Percentiles rank a stretch among this genome's conserved stretches.
These are phyloP conservation scores for Volutella citrinella DNA, from an alignment of 2,329 filamentous ascomycete genomes.

Conservation along the genomic window DNA sequence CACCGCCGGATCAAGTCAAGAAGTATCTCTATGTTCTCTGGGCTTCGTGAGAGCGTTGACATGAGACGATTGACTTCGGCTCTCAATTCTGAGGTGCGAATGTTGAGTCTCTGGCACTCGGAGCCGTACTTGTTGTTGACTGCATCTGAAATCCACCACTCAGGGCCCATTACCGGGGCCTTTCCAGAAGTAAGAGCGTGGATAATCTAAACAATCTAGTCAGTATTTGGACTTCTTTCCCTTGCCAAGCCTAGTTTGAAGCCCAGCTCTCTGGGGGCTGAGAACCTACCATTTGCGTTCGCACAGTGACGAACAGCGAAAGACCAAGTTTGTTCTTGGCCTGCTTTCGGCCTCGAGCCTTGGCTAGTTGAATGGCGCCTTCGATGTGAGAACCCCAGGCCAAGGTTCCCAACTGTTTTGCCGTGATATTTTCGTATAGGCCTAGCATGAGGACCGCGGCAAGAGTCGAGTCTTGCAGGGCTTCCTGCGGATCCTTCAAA, in stretches of 20 bases:
- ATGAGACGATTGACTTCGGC: conserved; percentile 51
- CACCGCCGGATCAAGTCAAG: conserved; percentile 50
- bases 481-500: conserved; percentile 46
- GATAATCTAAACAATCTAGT: conserved; percentile 43
- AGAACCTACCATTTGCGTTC: conserved; percentile 56
- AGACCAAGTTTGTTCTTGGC: conserved; percentile 50
- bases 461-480: conserved; percentile 55
- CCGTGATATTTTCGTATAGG: conserved; percentile 59
- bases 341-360: conserved; percentile 54
- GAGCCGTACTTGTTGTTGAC: conserved; percentile 47
- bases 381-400: conserved; percentile 65
- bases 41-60: conserved; percentile 41
- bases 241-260: too few species aligned
- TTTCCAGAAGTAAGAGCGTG: conserved; percentile 54
- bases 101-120: conserved; percentile 49
- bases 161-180: conserved; percentile 49
- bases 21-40: conserved; percentile 49
- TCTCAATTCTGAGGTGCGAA: conserved; percentile 54
- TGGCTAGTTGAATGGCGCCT: conserved; percentile 60
- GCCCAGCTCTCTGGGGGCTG: not conserved
- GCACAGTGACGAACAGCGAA: conserved; percentile 56
- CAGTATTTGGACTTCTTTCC: conserved; percentile 1
- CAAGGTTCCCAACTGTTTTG: conserved; percentile 50
- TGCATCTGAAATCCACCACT: conserved; percentile 59
- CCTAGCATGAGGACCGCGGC: conserved; percentile 59